Percentiles rank a stretch among this genome's conserved stretches.
Conservation (phyloP, 2,329 filamentous ascomycete species). For the Aspergillaceae sp. region DNA sequence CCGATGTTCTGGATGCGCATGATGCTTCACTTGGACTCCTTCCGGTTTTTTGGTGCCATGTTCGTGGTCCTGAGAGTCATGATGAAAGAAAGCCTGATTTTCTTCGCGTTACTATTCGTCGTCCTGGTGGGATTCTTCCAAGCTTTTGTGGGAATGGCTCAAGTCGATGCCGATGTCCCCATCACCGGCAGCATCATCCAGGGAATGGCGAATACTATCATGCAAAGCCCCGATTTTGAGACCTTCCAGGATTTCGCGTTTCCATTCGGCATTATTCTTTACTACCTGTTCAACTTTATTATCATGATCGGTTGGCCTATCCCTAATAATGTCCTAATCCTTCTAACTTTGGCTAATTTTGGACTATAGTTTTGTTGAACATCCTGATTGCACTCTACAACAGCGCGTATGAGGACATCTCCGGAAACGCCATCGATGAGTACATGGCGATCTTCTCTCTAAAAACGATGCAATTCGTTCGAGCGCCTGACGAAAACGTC, state of each 20-base stretch:
- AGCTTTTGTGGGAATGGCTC: slow-evolving; percentile 84
- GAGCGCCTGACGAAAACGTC: slow-evolving; percentile 94
- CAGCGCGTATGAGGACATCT: slow-evolving; percentile 90
- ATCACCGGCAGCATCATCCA: slow-evolving; percentile 38
- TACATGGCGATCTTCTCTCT: slow-evolving; percentile 88
- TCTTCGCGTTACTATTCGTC: slow-evolving; percentile 82
- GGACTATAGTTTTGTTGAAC: slow-evolving; percentile 63
- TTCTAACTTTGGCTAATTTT: slow-evolving; percentile 4
- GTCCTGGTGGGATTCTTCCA: slow-evolving; percentile 76
- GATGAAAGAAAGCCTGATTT: slow-evolving; percentile 91
- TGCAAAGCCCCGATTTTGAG: slow-evolving; percentile 83
- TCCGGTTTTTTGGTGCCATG: slow-evolving; percentile 97
- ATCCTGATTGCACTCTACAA: slow-evolving; percentile 97
- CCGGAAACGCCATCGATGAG: slow-evolving; percentile 85
- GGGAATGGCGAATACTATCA: slow-evolving; percentile 73
- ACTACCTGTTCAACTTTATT: slow-evolving; percentile 96
- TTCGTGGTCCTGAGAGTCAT: slow-evolving; percentile 90
- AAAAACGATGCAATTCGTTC: slow-evolving; percentile 94
- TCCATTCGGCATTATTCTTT: slow-evolving; percentile 88
- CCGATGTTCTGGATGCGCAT: slow-evolving; percentile 97
- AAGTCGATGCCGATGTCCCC: slow-evolving; percentile 61
- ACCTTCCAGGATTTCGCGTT: slow-evolving; percentile 86
- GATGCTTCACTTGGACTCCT: slow-evolving; percentile 81
- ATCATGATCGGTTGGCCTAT: slow-evolving; percentile 63
- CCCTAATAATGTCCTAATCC: no score